These are phyloP conservation scores for Galerina sulciceps DNA, from an alignment of 768 basidiomycete species.

Conservation along the genomic window DNA sequence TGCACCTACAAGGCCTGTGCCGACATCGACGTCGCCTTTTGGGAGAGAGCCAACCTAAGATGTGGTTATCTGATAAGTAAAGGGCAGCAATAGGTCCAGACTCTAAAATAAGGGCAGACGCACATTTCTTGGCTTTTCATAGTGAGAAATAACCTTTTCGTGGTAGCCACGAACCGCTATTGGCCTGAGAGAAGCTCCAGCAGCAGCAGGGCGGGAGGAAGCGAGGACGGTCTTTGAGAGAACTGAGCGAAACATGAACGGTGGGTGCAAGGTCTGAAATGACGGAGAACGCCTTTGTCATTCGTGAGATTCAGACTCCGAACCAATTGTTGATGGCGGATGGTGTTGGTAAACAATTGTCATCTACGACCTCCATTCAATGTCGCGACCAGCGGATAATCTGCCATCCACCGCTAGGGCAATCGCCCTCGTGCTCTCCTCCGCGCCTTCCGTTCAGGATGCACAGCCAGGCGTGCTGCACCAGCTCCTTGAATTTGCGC, in stretches of 20 bases:
- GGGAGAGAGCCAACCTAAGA: conserved; percentile 93
- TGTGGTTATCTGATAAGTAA: conserved; percentile 61
- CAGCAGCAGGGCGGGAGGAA: conserved; percentile 45
- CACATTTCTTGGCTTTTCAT: conserved; percentile 97
- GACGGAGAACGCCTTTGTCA: neutral
- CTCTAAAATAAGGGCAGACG: conserved; percentile 43
- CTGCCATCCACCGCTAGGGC: conserved; percentile 86
- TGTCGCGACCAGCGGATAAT: conserved; percentile 60
- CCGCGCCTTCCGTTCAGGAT: conserved; percentile 84
- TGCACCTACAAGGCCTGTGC: conserved; percentile 96
- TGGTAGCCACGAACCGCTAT: conserved; percentile 78
- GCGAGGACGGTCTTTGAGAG: conserved; percentile 54
- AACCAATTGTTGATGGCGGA: too few species aligned
- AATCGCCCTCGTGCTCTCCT: conserved; percentile 82
- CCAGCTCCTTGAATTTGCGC: conserved; percentile 85
- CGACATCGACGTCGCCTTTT: conserved; percentile 90
- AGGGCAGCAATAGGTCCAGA: conserved; percentile 26
- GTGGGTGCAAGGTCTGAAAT: conserved; percentile 27
- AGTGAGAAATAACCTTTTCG: conserved; percentile 97
- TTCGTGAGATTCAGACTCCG: too few species aligned
- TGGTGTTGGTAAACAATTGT: conserved; percentile 2
- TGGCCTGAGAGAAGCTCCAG: conserved; percentile 49
- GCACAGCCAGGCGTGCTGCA: conserved; percentile 86
- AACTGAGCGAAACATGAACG: conserved; percentile 74
- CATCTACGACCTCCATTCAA: conserved; percentile 19